Base-by-base conservation (phyloP, 306 rosid species). In the Acacia confusa region DNA sequence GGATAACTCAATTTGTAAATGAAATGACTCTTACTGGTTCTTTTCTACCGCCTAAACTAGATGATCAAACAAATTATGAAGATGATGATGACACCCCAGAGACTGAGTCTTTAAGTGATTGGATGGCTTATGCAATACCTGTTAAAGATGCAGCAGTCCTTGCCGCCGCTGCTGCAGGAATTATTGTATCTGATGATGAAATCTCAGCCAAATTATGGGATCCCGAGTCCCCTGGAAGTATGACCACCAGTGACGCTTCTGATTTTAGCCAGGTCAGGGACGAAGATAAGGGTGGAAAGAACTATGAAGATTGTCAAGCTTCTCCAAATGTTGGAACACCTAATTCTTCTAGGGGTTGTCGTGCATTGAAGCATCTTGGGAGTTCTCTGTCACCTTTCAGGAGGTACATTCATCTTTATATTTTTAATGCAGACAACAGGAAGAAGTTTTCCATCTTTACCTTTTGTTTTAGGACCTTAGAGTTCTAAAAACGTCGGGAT, bases 111-210 rank as follows among this genome's bases (percentile, higher is more conserved):
- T 72, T 40, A 48, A 78, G 86, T 72, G 83, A 87, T 81, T 95
- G 97, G 98, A 93, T 88, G 95, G 78, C 74, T 66, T 88, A 85
- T 75, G 99, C 99, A 80, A 93, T 95, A 85, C 96, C 99, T 61
- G 82, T 95, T 57, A 89, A 88, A 30, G 88, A 84, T 81, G 93
- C 89, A 71, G 85, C 92, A 52, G 90, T 85, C 55, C 79, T 93
- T 24, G 82, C 93, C 34, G 97, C 93, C 72, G 98, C 95, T 53
- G 98, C 98, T 67, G 97, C 98, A 32, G 99, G 94, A 82, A 86
- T 87, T 84, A 81, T 36, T 36, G 40, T 84, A 84, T 82, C 86
- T 16, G 97, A 90, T 79, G 90, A 86, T n/a, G 90, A 85, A 81
- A 77, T 91, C 70, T 83, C 90, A 43, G 81, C 87, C 65, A 91